phyloP scores from a whole-genome alignment of 2,329 filamentous ascomycete species.

The Conoideocrella luteorostrata region DNA sequence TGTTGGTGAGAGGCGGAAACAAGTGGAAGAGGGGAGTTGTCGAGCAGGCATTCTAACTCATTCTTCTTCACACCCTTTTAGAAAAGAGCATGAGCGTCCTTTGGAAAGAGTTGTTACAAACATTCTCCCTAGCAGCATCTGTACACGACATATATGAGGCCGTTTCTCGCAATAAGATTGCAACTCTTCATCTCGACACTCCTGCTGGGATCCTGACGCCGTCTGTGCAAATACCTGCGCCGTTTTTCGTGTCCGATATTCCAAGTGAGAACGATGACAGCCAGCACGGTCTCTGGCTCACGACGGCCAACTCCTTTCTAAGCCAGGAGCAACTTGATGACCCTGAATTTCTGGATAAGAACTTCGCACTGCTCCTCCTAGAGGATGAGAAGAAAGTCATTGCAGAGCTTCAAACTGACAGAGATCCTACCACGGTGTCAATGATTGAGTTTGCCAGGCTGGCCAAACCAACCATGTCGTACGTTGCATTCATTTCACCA shows the following conservation, averaged over 20 bases:
- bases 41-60: too few species aligned
- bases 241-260: conserved; percentile 66
- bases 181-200: conserved; percentile 70
- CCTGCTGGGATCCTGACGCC: conserved; percentile 51
- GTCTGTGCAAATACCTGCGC: conserved; percentile 58
- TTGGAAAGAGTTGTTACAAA: conserved; percentile 64
- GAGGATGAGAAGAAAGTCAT: conserved; percentile 71
- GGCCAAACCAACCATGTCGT: conserved; percentile 62
- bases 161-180: conserved; percentile 79
- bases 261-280: conserved; percentile 62
- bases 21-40: too few species aligned
- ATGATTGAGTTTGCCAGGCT: conserved; percentile 78
- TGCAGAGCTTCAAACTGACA: conserved; percentile 69
- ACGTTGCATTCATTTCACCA: too few species aligned
- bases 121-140: conserved; percentile 73
- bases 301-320: conserved; percentile 72
- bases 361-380: conserved; percentile 80
- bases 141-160: conserved; percentile 77
- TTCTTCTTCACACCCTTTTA: conserved; percentile 19
- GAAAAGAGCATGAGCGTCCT: conserved; percentile 56
- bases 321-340: conserved; percentile 63
- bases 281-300: conserved; percentile 75
- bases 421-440: conserved; percentile 66
- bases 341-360: conserved; percentile 67
- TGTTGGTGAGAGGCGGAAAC: too few species aligned